Conservation (phyloP, 169 alveolate species). For the Cryptosporidium ubiquitum region DNA sequence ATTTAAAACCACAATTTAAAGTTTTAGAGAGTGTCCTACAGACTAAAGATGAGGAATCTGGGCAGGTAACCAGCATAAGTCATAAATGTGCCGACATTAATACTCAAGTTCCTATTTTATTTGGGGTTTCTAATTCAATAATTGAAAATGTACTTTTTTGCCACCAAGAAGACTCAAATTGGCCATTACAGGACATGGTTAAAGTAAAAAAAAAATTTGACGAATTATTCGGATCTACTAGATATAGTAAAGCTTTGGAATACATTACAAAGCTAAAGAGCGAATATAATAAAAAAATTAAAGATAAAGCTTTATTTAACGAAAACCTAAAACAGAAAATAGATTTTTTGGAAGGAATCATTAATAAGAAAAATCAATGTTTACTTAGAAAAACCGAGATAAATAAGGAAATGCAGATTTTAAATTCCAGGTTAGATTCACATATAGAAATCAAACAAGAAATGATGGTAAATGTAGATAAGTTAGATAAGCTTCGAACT, state of each 20-base stretch:
- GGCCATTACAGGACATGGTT: conserved; percentile 95
- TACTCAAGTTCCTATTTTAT: conserved; percentile 90
- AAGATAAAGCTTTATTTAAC: conserved; percentile 31
- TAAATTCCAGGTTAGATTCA: not conserved
- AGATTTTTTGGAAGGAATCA: conserved; percentile 5
- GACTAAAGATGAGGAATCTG: conserved; percentile 75
- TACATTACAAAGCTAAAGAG: conserved; percentile 21
- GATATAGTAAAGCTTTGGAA: conserved; percentile 87
- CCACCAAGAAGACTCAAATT: conserved; percentile 96
- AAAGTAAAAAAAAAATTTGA: conserved; percentile 96
- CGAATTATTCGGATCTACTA: conserved; percentile 94
- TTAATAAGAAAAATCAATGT: conserved; percentile 26
- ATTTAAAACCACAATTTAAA: conserved; percentile 80
- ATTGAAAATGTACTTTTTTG: conserved; percentile 96
- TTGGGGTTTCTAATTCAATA: conserved; percentile 94
- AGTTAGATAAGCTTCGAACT: not conserved
- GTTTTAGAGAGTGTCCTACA: conserved; percentile 79
- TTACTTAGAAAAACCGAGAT: conserved; percentile 9
- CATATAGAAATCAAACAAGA: not conserved
- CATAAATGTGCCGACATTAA: conserved; percentile 91
- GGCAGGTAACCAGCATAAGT: conserved; percentile 79
- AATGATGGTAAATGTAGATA: not conserved
- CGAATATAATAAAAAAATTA: conserved; percentile 46
- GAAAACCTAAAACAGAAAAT: conserved; percentile 20
- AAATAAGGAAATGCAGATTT: not conserved